Conservation (phyloP, 2,329 filamentous ascomycete genomes). For the Chaetomiaceae sp. region DNA sequence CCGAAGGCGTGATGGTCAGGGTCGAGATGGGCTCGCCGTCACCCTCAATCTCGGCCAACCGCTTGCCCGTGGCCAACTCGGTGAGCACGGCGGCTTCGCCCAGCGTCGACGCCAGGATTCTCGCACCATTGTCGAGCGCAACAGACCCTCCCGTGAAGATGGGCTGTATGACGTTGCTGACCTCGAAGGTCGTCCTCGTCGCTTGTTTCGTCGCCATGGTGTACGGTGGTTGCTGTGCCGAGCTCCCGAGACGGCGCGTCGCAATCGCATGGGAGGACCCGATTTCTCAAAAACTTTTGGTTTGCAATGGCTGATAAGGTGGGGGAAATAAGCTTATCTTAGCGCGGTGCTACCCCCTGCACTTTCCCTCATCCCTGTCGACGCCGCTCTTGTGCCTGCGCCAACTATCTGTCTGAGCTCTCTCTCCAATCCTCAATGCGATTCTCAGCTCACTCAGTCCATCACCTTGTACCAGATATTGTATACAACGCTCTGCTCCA, state of each 20-base stretch:
- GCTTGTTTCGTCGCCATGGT: slow-evolving; percentile 56
- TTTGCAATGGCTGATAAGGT: slow-evolving; percentile 17
- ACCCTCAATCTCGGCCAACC: slow-evolving; percentile 76
- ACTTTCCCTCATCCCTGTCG: too few species aligned
- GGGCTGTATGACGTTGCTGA: slow-evolving; percentile 74
- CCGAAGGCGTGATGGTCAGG: slow-evolving; percentile 73
- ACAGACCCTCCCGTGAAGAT: slow-evolving; percentile 91
- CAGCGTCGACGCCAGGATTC: slow-evolving; percentile 79
- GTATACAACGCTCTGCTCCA: too few species aligned
- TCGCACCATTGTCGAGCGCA: slow-evolving; percentile 72
- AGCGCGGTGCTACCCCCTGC: slow-evolving; percentile 25
- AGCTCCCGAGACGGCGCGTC: slow-evolving; percentile 5
- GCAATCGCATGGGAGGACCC: too few species aligned
- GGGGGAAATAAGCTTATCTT: slow-evolving; percentile 34
- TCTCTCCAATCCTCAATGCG: too few species aligned
- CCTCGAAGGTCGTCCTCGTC: slow-evolving; percentile 84
- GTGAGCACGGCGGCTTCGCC: slow-evolving; percentile 88
- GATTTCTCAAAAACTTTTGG: slow-evolving; percentile 16
- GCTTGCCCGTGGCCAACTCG: slow-evolving; percentile 72
- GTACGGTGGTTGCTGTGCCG: slow-evolving; percentile 13
- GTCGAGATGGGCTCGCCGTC: slow-evolving; percentile 77
- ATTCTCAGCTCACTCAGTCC: too few species aligned
- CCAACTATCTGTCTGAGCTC: too few species aligned
- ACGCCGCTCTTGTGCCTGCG: too few species aligned
- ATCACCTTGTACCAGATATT: too few species aligned